phyloP scores from a whole-genome alignment of 2,329 filamentous ascomycete species.

The Penicillium freii region DNA sequence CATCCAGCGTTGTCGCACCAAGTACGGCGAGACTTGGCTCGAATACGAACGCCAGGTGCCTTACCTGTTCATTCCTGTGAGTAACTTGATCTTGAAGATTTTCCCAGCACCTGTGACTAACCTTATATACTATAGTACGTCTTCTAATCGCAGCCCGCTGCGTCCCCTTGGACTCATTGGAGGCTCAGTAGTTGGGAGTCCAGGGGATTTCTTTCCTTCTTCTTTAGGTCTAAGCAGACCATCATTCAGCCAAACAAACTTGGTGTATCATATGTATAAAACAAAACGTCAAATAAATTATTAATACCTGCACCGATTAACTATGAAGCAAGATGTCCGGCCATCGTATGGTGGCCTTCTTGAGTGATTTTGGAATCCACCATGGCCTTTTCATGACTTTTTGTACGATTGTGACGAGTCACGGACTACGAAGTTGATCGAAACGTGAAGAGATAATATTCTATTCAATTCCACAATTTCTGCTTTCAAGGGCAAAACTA shows the following conservation, averaged over 20 bases:
- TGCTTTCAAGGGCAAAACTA: neutral
- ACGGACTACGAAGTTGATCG: neutral
- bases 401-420: neutral
- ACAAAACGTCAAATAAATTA: slow-evolving; percentile 9
- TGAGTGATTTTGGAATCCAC: neutral
- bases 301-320: slow-evolving; percentile 2
- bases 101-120: neutral
- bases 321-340: neutral
- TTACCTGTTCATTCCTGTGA: slow-evolving; percentile 77
- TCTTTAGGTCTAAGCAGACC: neutral
- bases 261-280: slow-evolving; percentile 7
- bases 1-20: slow-evolving; percentile 69
- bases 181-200: neutral
- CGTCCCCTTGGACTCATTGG: neutral
- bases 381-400: neutral
- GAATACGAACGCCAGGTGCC: slow-evolving; percentile 79
- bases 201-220: neutral
- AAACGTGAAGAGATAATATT: neutral
- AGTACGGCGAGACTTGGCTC: slow-evolving; percentile 78
- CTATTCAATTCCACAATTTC: neutral
- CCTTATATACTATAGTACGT: slow-evolving; percentile 28
- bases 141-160: slow-evolving; percentile 25
- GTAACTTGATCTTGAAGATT: slow-evolving; percentile 15
- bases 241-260: neutral
- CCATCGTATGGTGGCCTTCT: neutral